These are phyloP conservation scores for Tuber melanosporum DNA, from an alignment of 495 filamentous ascomycete species.

Conservation along the genomic window DNA sequence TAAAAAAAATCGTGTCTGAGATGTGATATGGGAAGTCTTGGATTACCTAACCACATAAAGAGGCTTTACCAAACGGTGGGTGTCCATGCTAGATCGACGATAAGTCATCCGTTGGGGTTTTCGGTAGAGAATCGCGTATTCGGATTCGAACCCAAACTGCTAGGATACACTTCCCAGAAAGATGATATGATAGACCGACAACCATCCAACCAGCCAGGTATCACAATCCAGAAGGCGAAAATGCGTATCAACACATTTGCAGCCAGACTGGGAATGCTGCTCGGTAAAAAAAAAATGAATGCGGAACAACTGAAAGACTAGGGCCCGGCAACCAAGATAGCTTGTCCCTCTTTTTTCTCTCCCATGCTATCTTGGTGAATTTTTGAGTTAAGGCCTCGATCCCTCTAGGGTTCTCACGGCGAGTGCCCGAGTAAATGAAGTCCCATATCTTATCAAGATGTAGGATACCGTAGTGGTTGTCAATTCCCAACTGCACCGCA, in stretches of 20 bases:
- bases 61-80: neutral
- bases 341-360: neutral
- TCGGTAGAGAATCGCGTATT: neutral
- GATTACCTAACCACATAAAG: conserved; percentile 5
- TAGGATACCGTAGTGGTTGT: neutral
- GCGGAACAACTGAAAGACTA: neutral
- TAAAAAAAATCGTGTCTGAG: neutral
- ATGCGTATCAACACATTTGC: neutral
- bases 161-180: neutral
- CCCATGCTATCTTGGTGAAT: neutral
- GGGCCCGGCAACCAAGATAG: neutral
- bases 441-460: neutral
- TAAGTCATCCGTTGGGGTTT: conserved; percentile 4
- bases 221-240: neutral
- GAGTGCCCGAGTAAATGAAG: neutral
- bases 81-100: neutral
- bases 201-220: neutral
- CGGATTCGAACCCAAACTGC: neutral
- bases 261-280: neutral
- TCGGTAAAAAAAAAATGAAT: neutral
- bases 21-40: neutral
- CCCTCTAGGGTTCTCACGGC: neutral
- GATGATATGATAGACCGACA: neutral
- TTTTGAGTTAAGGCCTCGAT: neutral
- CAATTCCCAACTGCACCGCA: neutral